Evolutionary conservation across 768 basidiomycete genomes (phyloP).

Genomic region (Mycena galopus): DNA sequence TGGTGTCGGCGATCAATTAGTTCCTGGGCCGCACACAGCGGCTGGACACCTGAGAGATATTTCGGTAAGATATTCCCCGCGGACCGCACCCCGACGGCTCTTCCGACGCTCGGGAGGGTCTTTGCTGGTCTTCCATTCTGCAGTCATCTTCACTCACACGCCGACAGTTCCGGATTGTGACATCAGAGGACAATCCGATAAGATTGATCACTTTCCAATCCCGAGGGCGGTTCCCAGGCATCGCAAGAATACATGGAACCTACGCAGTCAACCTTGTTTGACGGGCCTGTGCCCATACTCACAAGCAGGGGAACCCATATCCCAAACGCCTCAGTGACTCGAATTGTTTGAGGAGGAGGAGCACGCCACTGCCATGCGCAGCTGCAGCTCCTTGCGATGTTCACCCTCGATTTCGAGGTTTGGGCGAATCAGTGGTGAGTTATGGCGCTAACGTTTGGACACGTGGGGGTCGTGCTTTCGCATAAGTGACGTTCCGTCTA

Average conservation of each 20-base stretch:
- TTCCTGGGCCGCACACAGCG: not conserved
- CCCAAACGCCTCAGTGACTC: constrained; percentile 8
- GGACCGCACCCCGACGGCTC: constrained; percentile 20
- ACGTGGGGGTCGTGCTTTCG: constrained; percentile 27
- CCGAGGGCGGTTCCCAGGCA: constrained; percentile 14
- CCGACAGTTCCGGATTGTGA: constrained; percentile 17
- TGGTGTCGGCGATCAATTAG: constrained; percentile 21
- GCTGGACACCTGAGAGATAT: constrained; percentile 21
- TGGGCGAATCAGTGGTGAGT: not conserved
- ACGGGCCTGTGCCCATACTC: constrained; percentile 13
- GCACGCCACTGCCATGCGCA: constrained; percentile 21
- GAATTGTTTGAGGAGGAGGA: not conserved
- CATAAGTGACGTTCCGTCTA: constrained; percentile 6
- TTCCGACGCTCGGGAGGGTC: not conserved
- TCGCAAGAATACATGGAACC: constrained; percentile 21
- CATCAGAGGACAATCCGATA: constrained; percentile 17
- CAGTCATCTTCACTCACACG: constrained; percentile 15
- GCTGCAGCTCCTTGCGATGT: not conserved
- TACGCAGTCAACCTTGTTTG: constrained; percentile 20
- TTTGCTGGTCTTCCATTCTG: not conserved
- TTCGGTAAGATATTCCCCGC: not conserved
- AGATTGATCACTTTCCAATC: constrained; percentile 22
- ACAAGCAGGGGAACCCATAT: constrained; percentile 8
- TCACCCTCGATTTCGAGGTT: constrained; percentile 21
- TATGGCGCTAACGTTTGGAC: not conserved